Percentiles rank a stretch among this genome's conserved stretches.
Conservation (phyloP, 495 filamentous ascomycete species). For the Xylaria telfairii region DNA sequence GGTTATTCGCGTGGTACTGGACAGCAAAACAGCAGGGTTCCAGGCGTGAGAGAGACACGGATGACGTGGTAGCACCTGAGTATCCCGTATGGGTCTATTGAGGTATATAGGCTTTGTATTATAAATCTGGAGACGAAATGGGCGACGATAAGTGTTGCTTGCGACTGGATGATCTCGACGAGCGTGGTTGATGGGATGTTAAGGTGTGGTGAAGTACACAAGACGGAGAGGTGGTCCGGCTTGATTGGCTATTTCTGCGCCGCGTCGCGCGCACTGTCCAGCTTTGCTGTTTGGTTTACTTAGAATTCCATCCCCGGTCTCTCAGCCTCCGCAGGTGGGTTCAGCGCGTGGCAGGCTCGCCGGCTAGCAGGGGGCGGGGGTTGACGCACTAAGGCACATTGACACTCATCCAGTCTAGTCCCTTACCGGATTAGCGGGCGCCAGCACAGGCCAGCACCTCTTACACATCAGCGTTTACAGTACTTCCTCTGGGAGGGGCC, state of each 20-base stretch:
- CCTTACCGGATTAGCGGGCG: neutral
- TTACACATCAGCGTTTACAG: slow-evolving; percentile 14
- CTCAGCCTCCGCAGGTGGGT: slow-evolving; percentile 22
- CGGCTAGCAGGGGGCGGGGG: slow-evolving; percentile 6
- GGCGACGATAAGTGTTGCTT: neutral
- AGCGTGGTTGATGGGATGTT: neutral
- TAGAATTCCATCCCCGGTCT: neutral
- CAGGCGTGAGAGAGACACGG: neutral
- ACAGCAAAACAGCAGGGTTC: neutral
- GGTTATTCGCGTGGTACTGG: neutral
- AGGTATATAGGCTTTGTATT: neutral
- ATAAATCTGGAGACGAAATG: neutral
- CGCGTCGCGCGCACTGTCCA: slow-evolving; percentile 12
- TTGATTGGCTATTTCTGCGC: slow-evolving; percentile 15
- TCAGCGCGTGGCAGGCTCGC: slow-evolving; percentile 20
- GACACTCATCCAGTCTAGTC: neutral
- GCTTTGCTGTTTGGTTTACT: neutral
- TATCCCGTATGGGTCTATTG: slow-evolving; percentile 1
- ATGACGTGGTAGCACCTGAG: slow-evolving; percentile 14
- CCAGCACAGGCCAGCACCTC: slow-evolving; percentile 15
- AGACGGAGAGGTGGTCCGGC: neutral
- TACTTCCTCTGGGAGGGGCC: neutral
- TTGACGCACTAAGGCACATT: neutral
- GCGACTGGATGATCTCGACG: neutral
- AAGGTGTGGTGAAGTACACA: neutral